Percentiles rank a stretch among this genome's conserved stretches.
Conservation (phyloP, 192 early-diverging fungal genomes). For the Coemansia sp. region DNA sequence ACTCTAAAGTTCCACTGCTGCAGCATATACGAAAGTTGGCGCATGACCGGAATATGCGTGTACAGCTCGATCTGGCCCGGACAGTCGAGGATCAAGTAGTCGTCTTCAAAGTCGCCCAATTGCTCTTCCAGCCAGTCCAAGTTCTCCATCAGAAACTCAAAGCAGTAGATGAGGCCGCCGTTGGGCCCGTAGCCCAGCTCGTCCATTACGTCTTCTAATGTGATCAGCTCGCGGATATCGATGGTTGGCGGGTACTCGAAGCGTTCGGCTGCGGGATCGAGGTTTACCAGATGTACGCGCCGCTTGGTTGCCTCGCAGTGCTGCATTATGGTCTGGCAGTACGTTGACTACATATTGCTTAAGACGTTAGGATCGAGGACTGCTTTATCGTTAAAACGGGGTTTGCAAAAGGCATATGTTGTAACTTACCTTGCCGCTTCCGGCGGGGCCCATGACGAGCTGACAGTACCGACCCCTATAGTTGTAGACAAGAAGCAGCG, state of each 20-base stretch:
- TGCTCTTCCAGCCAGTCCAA: conserved; percentile 97
- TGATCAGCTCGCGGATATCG: conserved; percentile 94
- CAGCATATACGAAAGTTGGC: conserved; percentile 67
- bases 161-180: conserved; percentile 93
- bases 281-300: conserved; percentile 87
- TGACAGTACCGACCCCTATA: conserved; percentile 76
- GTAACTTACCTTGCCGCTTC: conserved; percentile 68
- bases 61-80: conserved; percentile 99
- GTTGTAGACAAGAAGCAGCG: background rate
- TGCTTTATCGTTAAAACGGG: background rate
- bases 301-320: conserved; percentile 85
- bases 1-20: conserved; percentile 74
- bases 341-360: conserved; percentile 68
- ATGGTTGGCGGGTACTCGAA: conserved; percentile 88
- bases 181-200: conserved; percentile 97
- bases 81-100: conserved; percentile 96
- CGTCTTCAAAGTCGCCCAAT: conserved; percentile 86
- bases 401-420: background rate
- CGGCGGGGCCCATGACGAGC: conserved; percentile 96
- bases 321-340: conserved; percentile 91
- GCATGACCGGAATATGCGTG: conserved; percentile 97
- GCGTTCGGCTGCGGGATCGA: conserved; percentile 96
- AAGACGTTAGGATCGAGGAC: background rate
- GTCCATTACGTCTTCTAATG: conserved; percentile 97
- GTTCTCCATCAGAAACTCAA: conserved; percentile 95